Percentiles rank a stretch among this genome's conserved stretches.
These are phyloP conservation scores for Claviceps capensis DNA, from an alignment of 2,329 filamentous ascomycete genomes.

Conservation along the genomic window DNA sequence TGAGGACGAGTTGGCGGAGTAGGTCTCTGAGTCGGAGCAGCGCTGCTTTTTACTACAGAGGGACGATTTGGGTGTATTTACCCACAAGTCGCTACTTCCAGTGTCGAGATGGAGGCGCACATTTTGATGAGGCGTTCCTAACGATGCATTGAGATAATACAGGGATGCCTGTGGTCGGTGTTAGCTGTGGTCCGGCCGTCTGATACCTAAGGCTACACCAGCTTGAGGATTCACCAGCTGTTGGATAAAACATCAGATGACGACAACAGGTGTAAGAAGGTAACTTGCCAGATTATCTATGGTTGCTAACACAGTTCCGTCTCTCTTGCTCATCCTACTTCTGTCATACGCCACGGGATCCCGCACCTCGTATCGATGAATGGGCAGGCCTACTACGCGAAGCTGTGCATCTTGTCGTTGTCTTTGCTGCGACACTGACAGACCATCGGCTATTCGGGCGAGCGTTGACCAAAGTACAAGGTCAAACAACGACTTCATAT, in stretches of 20 bases:
- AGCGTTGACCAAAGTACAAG: slow-evolving; percentile 9
- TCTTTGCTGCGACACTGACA: slow-evolving; percentile 12
- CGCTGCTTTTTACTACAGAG: slow-evolving; percentile 40
- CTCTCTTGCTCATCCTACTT: slow-evolving; percentile 20
- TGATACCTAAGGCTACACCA: no score
- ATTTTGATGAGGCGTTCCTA: slow-evolving; percentile 47
- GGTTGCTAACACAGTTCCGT: slow-evolving; percentile 27
- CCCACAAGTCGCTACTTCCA: slow-evolving; percentile 56
- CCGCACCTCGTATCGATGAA: slow-evolving; percentile 21
- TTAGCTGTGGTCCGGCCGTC: background rate
- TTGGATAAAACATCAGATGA: no score
- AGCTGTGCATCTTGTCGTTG: slow-evolving; percentile 18
- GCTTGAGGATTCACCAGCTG: no score
- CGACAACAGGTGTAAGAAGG: background rate
- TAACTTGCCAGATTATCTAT: slow-evolving; percentile 42
- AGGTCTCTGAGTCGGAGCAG: slow-evolving; percentile 52
- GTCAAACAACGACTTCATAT: slow-evolving; percentile 23
- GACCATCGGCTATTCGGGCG: slow-evolving; percentile 8
- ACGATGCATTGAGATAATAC: slow-evolving; percentile 48
- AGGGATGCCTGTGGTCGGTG: slow-evolving; percentile 33
- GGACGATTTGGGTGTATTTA: slow-evolving; percentile 49
- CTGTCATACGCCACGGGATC: slow-evolving; percentile 32
- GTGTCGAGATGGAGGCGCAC: slow-evolving; percentile 51
- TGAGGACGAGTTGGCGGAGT: slow-evolving; percentile 56
- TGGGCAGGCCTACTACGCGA: slow-evolving; percentile 32